Base-by-base conservation (phyloP, 441 rosid species). In the Eruca vesicaria region DNA sequence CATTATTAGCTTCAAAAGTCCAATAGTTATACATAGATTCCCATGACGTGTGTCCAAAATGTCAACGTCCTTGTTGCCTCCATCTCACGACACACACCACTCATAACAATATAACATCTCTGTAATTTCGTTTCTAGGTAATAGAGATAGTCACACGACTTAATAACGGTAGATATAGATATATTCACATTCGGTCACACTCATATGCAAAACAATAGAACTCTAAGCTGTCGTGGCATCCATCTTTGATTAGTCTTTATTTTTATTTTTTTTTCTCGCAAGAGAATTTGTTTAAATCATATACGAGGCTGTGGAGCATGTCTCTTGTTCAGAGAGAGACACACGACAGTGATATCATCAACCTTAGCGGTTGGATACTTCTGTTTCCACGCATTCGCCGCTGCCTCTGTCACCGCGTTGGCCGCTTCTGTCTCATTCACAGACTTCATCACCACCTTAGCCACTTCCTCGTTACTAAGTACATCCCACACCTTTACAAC, bases 401-500 rank as follows among this genome's bases (percentile, higher is more conserved):
- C 98, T 15, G 88, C 94, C 55, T 92, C 90, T 19, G 90, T 85
- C 77, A 94, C 83, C 0, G 89, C 85, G 66, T 80, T 84, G 0
- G 97, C 91, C 0, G 88, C 92, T n/a, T 56, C 82, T 60, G 75
- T 57, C 48, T 84, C 88, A 8, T 19, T 79, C 15, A 45, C 84
- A 0, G 91, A 86, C 12, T 78, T 73, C 84, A 78, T 63, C 38
- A 84, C 95, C n/a, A 85, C 82, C 10, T 83, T 66, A 0, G 80
- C 87, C n/a, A 89, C 95, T 78, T 94, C 82, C 9, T 79, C 71
- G 79, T 90, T 94, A 55, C 84, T 84, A 36, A 94, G 90, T 62
- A 89, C 97, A 81, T 94, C 97, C 91, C 94, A 92, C 21, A 94
- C 89, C 98, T 91, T 55, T 9, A 53, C 18, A 59, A 57, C 33